Conservation (phyloP, 176 grass and related monocot genomes). For the Cenchrus americanus region DNA sequence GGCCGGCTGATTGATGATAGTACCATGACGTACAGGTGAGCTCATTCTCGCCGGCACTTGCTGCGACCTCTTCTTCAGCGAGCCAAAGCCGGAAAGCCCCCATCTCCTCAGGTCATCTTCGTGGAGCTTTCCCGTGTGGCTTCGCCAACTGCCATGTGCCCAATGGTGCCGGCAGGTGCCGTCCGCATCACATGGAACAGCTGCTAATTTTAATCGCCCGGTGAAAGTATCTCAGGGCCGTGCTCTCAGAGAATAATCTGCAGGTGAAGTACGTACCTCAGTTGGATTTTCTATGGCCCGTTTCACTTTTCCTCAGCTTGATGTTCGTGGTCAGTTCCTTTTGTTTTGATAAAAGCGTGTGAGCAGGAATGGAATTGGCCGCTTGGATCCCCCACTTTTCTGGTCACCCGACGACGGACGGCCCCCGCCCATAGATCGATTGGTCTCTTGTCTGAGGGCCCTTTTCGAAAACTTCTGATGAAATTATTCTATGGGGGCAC, state of each 20-base stretch:
- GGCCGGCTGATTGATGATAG: constrained; percentile 10
- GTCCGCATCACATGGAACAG: constrained; percentile 14
- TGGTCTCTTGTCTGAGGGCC: background rate
- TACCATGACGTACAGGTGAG: constrained; percentile 41
- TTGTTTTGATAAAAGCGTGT: background rate
- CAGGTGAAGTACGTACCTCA: constrained; percentile 29
- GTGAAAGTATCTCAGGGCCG: background rate
- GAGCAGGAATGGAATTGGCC: constrained; percentile 9
- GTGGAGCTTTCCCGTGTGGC: constrained; percentile 13
- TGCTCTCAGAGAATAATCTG: background rate
- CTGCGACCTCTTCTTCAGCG: background rate
- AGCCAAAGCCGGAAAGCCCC: background rate
- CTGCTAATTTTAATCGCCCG: background rate
- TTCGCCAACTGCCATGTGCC: constrained; percentile 22
- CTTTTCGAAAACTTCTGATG: constrained; percentile 23
- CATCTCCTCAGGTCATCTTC: constrained; percentile 7
- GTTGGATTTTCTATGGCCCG: background rate
- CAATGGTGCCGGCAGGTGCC: background rate
- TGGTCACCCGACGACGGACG: constrained; percentile 13
- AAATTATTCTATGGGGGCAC: background rate
- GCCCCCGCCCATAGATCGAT: constrained; percentile 12
- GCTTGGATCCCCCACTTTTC: constrained; percentile 4
- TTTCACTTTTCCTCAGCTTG: background rate
- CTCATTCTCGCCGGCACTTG: constrained; percentile 5
- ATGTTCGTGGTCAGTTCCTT: background rate